A percentile compares a stretch with the other conserved stretches of the same genome.
Conservation (phyloP, 164 flowering plant species). For the Chimonanthus praecox region DNA sequence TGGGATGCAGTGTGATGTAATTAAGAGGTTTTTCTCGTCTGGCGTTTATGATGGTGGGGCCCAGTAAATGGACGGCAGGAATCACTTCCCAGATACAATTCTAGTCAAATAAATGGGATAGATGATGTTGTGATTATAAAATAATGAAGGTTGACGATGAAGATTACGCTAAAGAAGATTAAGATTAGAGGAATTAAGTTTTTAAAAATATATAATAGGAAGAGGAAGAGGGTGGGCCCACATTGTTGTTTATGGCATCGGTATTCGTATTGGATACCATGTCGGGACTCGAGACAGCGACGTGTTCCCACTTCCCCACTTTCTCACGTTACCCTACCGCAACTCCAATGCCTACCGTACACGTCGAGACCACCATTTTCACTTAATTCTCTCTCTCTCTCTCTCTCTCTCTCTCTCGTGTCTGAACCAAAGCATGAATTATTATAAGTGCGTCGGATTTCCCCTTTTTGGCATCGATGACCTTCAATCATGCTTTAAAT, state of each 20-base stretch:
- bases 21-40: too few relatives aligned
- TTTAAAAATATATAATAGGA: too few relatives aligned
- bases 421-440: neutral
- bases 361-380: neutral
- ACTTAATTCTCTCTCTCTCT: neutral
- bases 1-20: too few relatives aligned
- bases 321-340: conserved; percentile 24
- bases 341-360: neutral
- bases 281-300: conserved; percentile 28
- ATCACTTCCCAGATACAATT: too few relatives aligned
- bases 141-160: neutral
- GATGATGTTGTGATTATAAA: neutral
- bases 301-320: conserved; percentile 23
- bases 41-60: too few relatives aligned
- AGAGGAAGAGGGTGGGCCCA: neutral
- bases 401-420: neutral
- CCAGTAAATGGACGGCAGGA: too few relatives aligned
- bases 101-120: neutral
- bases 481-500: too few relatives aligned
- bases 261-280: neutral
- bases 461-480: too few relatives aligned
- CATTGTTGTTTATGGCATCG: neutral
- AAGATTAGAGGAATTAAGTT: neutral
- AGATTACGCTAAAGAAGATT: neutral
- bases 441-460: too few relatives aligned